Conservation (phyloP, 306 rosid species). For the Crataegus laevigata region DNA sequence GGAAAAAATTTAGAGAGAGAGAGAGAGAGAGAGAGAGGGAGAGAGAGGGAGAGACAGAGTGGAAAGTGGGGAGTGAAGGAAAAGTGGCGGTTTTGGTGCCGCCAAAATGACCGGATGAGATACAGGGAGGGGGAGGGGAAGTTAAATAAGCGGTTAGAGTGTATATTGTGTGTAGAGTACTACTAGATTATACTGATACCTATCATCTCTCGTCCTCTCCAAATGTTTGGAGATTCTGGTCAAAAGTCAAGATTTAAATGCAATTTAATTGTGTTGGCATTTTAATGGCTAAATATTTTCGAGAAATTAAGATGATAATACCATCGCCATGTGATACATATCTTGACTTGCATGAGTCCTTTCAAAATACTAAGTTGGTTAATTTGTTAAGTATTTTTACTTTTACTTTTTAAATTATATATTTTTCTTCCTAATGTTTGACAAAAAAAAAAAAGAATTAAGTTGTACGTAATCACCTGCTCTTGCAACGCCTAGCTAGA, state of each 20-base stretch:
- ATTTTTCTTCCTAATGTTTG: no score
- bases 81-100: conserved; percentile 71
- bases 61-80: conserved; percentile 16
- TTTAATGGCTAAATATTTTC: no score
- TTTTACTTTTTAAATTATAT: no score
- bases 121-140: conserved; percentile 22
- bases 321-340: background rate
- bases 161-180: background rate
- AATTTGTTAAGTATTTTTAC: background rate
- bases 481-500: no score
- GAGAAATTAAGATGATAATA: background rate
- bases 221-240: conserved; percentile 24
- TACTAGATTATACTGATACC: background rate
- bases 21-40: conserved; percentile 19
- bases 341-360: background rate
- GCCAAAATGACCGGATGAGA: conserved; percentile 69
- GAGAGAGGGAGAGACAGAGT: conserved; percentile 14
- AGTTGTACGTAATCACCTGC: no score
- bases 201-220: background rate
- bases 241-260: background rate
- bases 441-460: no score
- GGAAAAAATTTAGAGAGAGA: conserved; percentile 11
- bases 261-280: background rate
- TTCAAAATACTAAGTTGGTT: background rate
- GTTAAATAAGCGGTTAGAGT: conserved; percentile 40